Percentiles rank a stretch among this genome's conserved stretches.
phyloP scores from a whole-genome alignment of 495 filamentous ascomycete species.

The Friedmanniomyces simplex region DNA sequence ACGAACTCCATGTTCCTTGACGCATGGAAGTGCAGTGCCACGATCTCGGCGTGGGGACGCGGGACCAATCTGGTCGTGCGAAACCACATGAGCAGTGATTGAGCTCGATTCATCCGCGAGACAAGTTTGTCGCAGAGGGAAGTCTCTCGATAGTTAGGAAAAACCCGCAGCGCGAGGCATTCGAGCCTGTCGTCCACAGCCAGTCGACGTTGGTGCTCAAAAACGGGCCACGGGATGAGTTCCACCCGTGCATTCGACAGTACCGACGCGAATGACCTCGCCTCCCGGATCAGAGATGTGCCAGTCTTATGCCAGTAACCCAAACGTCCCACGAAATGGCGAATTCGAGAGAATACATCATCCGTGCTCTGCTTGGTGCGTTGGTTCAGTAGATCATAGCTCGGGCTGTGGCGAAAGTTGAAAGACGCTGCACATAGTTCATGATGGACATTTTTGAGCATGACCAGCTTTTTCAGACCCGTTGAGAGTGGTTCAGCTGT shows the following conservation, averaged over 20 bases:
- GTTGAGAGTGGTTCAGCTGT: not conserved
- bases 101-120: not conserved
- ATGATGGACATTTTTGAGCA: not conserved
- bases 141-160: slow-evolving; percentile 3
- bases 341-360: not conserved
- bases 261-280: not conserved
- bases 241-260: not conserved
- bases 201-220: not conserved
- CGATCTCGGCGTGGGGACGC: slow-evolving; percentile 2
- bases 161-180: slow-evolving; percentile 1
- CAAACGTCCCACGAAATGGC: slow-evolving; percentile 6
- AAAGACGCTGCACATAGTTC: not conserved
- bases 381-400: not conserved
- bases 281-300: not conserved
- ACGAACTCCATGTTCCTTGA: not conserved
- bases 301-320: slow-evolving; percentile 3
- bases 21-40: not conserved
- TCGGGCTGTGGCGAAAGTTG: not conserved
- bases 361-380: not conserved
- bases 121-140: slow-evolving; percentile 1
- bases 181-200: slow-evolving; percentile 1
- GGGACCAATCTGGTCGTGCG: not conserved
- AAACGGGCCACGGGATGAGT: not conserved
- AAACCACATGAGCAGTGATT: not conserved
- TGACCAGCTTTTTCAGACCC: not conserved